Conservation (phyloP, 1,284 basidiomycete genomes). For the Cerrena zonata region DNA sequence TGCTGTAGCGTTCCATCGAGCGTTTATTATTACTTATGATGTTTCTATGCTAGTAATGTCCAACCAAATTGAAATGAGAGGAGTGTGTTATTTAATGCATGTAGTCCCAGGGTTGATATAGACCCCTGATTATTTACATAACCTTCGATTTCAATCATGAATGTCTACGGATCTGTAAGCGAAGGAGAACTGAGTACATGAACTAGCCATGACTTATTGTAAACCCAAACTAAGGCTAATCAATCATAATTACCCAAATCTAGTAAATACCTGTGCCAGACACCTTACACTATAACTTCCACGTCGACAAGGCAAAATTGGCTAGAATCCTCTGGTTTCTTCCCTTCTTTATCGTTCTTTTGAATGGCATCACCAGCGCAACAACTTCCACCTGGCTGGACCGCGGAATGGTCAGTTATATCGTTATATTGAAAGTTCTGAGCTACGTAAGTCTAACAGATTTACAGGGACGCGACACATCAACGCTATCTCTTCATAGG, state of each 20-base stretch:
- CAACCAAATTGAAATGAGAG: too few relatives aligned
- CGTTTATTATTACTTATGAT: too few relatives aligned
- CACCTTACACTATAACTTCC: background rate
- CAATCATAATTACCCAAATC: background rate
- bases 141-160: too few relatives aligned
- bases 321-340: background rate
- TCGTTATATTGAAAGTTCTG: conserved; percentile 4
- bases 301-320: background rate
- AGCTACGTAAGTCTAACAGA: conserved; percentile 13
- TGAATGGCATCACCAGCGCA: conserved; percentile 62
- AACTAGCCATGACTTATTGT: too few relatives aligned
- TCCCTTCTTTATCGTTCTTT: background rate
- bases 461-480: conserved; percentile 62
- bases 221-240: too few relatives aligned
- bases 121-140: too few relatives aligned
- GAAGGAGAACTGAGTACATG: too few relatives aligned
- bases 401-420: conserved; percentile 71
- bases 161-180: too few relatives aligned
- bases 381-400: conserved; percentile 84
- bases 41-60: too few relatives aligned
- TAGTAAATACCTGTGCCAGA: background rate
- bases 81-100: too few relatives aligned
- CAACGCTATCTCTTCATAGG: conserved; percentile 83
- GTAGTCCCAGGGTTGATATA: too few relatives aligned
- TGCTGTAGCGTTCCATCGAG: too few relatives aligned